phyloP scores from a whole-genome alignment of 2,329 filamentous ascomycete species.

The Huntiella decipiens region DNA sequence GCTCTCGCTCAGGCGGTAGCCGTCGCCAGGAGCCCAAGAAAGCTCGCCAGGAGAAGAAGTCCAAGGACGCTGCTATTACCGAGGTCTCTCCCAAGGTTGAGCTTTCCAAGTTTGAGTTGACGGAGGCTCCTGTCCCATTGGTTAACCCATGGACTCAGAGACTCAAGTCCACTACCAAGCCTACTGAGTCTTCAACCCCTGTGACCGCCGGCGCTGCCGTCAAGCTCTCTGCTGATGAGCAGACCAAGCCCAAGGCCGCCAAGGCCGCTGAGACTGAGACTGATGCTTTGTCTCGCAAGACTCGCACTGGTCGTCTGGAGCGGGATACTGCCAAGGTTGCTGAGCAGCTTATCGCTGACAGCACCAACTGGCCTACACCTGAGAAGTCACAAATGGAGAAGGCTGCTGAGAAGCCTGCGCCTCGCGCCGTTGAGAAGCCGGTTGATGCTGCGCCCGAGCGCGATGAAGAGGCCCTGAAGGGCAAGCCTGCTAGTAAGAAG shows the following conservation, averaged over 20 bases:
- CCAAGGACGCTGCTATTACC: slow-evolving; percentile 19
- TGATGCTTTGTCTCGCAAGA: slow-evolving; percentile 15
- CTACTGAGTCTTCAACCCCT: slow-evolving; percentile 23
- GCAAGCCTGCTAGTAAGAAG: slow-evolving; percentile 43
- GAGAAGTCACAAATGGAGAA: slow-evolving; percentile 53
- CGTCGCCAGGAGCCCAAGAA: slow-evolving; percentile 19
- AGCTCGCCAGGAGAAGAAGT: slow-evolving; percentile 43
- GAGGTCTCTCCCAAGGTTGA: slow-evolving; percentile 31
- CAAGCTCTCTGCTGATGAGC: slow-evolving; percentile 2
- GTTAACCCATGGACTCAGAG: slow-evolving; percentile 83
- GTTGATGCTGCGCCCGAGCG: slow-evolving; percentile 38
- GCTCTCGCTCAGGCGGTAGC: slow-evolving; percentile 6
- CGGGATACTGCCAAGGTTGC: slow-evolving; percentile 6
- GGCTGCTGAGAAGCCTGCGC: slow-evolving; percentile 40
- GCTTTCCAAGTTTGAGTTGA: slow-evolving; percentile 43
- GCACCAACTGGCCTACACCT: slow-evolving; percentile 75
- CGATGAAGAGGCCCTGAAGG: slow-evolving; percentile 29
- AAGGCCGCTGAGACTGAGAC: slow-evolving; percentile 19
- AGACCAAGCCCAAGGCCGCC: slow-evolving; percentile 11
- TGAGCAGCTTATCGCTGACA: slow-evolving; percentile 28
- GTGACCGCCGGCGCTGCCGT: slow-evolving; percentile 5
- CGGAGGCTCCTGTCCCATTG: slow-evolving; percentile 61
- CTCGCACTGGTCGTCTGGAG: slow-evolving; percentile 24
- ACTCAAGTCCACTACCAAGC: slow-evolving; percentile 47
- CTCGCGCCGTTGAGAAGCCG: slow-evolving; percentile 35